These are phyloP conservation scores for Tetraselmis striata DNA, from an alignment of 139 green algal genomes.

Conservation along the genomic window DNA sequence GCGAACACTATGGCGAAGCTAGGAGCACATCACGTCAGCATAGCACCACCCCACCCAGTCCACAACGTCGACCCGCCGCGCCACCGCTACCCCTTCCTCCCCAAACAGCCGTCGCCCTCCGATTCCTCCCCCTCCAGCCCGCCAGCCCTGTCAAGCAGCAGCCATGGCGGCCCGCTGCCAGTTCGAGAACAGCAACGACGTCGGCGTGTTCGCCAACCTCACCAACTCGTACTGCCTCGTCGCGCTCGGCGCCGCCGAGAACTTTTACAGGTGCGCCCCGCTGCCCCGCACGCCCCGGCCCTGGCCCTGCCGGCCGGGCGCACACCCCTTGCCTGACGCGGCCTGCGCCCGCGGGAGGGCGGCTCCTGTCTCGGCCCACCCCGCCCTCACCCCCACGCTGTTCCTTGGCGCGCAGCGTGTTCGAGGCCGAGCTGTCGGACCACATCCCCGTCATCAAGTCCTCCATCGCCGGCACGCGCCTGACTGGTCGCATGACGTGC, in stretches of 20 bases:
- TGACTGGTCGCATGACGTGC: slow-evolving; percentile 86
- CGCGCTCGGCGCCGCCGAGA: slow-evolving; percentile 85
- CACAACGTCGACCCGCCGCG: too few relatives aligned
- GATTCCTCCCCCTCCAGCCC: too few relatives aligned
- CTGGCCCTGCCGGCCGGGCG: neutral
- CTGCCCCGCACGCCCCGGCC: neutral
- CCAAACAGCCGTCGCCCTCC: too few relatives aligned
- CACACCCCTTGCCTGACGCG: neutral
- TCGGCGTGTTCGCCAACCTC: slow-evolving; percentile 93
- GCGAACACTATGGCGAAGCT: too few relatives aligned
- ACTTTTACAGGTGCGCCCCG: slow-evolving; percentile 94
- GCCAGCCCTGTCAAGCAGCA: too few relatives aligned
- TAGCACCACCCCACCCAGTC: too few relatives aligned
- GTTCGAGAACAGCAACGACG: slow-evolving; percentile 96
- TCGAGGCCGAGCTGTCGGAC: slow-evolving; percentile 92
- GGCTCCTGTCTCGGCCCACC: too few relatives aligned
- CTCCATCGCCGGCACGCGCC: slow-evolving; percentile 83
- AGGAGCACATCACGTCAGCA: too few relatives aligned
- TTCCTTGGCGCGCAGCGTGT: slow-evolving; percentile 87
- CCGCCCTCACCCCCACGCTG: too few relatives aligned
- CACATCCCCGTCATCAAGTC: slow-evolving; percentile 96
- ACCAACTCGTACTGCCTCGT: slow-evolving; percentile 93
- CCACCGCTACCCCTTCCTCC: too few relatives aligned
- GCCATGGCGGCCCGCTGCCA: slow-evolving; percentile 71
- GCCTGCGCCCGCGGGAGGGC: neutral